A percentile compares a stretch with the other conserved stretches of the same genome.
Evolutionary conservation across 768 basidiomycete species (phyloP).

Genomic region (Omphalotus guepiniiformis): DNA sequence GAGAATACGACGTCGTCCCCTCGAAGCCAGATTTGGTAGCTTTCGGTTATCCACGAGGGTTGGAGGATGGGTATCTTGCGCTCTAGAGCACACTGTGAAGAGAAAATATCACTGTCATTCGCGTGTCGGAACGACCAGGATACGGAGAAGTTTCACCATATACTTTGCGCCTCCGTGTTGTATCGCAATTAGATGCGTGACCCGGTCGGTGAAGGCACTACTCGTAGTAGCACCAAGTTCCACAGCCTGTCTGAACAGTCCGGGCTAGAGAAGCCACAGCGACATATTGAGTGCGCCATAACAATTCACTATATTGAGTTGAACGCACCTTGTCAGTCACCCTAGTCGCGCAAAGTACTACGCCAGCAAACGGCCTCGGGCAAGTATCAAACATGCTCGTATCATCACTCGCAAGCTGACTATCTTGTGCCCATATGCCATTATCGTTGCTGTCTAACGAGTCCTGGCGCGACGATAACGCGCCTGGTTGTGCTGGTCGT

Average conservation of each 20-base stretch:
- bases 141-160: constrained; percentile 40
- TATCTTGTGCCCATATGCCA: constrained; percentile 42
- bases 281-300: not conserved
- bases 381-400: constrained; percentile 42
- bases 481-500: constrained; percentile 51
- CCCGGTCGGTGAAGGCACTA: constrained; percentile 73
- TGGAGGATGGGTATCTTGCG: constrained; percentile 75
- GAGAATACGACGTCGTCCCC: constrained; percentile 76
- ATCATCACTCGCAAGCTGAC: constrained; percentile 44
- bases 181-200: constrained; percentile 86
- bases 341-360: constrained; percentile 73
- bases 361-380: constrained; percentile 64
- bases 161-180: constrained; percentile 86
- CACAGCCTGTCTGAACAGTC: constrained; percentile 68
- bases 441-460: constrained; percentile 23
- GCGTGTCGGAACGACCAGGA: not conserved
- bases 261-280: constrained; percentile 39
- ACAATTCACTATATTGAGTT: not conserved
- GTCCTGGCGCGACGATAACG: constrained; percentile 24
- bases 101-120: not conserved
- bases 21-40: constrained; percentile 67
- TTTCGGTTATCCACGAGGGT: constrained; percentile 73
- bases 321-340: constrained; percentile 60
- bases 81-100: constrained; percentile 85
- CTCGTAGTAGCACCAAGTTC: constrained; percentile 75